These are phyloP conservation scores for Coniella lustricola DNA, from an alignment of 2,329 filamentous ascomycete genomes.

Conservation along the genomic window DNA sequence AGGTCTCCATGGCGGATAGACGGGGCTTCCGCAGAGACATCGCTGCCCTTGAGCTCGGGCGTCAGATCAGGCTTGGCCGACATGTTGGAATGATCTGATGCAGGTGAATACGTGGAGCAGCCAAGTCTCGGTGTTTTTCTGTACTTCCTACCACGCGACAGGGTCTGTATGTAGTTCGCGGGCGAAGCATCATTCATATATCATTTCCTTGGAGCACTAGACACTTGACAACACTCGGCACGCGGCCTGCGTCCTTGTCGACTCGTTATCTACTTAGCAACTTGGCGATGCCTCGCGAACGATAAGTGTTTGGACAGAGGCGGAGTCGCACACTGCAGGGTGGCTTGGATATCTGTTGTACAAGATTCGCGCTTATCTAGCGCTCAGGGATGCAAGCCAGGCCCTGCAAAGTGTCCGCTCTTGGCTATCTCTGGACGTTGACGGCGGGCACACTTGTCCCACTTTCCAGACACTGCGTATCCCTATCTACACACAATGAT, in stretches of 20 bases:
- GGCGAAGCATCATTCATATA: background rate
- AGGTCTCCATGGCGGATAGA: constrained; percentile 7
- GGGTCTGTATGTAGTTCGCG: background rate
- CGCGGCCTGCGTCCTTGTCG: background rate
- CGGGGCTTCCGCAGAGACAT: background rate
- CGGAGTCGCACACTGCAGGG: background rate
- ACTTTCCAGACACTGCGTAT: no score
- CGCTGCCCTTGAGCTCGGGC: constrained; percentile 1
- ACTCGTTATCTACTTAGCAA: background rate
- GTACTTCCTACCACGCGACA: background rate
- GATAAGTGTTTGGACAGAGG: background rate
- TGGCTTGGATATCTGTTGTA: background rate
- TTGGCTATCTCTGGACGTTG: constrained; percentile 17
- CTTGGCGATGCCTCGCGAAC: background rate
- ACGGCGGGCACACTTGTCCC: background rate
- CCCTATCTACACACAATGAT: background rate
- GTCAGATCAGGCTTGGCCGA: background rate
- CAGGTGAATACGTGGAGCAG: background rate
- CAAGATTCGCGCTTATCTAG: background rate
- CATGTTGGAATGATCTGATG: background rate
- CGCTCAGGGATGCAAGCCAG: no score
- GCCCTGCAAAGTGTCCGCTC: no score
- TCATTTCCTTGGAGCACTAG: no score
- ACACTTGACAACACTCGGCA: no score
- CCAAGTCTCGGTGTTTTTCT: background rate